Evolutionary conservation across 305 asterid genomes (phyloP).

Genomic region (Solanum hybrid): DNA sequence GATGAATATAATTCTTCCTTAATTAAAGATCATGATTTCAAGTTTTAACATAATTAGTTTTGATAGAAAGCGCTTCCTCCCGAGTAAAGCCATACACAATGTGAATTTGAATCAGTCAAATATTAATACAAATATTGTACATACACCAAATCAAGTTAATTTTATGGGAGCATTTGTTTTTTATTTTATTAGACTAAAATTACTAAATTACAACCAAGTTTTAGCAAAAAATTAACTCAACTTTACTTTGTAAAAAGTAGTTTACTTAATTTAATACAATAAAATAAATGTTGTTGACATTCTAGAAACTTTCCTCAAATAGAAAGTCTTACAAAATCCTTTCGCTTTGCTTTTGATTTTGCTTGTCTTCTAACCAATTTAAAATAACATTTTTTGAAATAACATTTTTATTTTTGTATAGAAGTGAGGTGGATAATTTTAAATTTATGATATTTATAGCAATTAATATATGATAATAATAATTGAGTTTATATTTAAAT

Average conservation of each 20-base stretch:
- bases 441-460: not conserved
- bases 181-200: not conserved
- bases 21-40: no score
- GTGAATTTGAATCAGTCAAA: no score
- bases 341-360: not conserved
- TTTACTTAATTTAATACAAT: not conserved
- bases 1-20: no score
- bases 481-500: not conserved
- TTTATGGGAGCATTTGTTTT: no score
- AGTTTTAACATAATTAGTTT: no score
- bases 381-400: no score
- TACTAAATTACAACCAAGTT: not conserved
- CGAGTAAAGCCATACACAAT: accelerated
- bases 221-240: not conserved
- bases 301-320: not conserved
- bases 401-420: no score
- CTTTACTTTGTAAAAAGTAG: not conserved
- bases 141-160: no score
- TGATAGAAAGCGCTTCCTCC: accelerated
- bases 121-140: accelerated
- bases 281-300: not conserved
- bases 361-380: not conserved
- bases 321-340: not conserved
- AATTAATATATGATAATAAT: no score
- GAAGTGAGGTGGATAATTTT: no score